These are phyloP conservation scores for Dianthus caryophyllus DNA, from an alignment of 148 eudicot species.

Conservation along the genomic window DNA sequence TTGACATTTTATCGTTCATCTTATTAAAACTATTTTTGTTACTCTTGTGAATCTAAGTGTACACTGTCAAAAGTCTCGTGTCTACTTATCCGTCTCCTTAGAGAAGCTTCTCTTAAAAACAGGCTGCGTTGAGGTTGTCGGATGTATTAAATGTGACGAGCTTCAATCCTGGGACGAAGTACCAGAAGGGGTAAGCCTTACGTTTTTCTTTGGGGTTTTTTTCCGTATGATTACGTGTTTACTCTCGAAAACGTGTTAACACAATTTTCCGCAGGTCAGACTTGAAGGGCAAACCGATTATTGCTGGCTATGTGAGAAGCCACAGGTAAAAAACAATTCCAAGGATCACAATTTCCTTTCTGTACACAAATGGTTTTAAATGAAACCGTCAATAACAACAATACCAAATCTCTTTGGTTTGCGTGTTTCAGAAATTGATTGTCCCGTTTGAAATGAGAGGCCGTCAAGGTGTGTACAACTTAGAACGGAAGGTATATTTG, in stretches of 20 bases:
- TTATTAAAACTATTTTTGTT: not conserved
- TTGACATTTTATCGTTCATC: not conserved
- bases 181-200: slow-evolving; percentile 64
- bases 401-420: not conserved
- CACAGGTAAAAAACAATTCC: slow-evolving; percentile 23
- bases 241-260: not conserved
- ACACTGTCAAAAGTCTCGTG: too few species aligned
- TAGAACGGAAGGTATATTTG: slow-evolving; percentile 62
- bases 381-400: not conserved
- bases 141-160: slow-evolving; percentile 74
- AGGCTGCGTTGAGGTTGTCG: slow-evolving; percentile 93
- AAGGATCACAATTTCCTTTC: not conserved
- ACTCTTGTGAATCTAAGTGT: not conserved
- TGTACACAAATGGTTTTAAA: not conserved
- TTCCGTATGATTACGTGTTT: not conserved
- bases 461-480: slow-evolving; percentile 61
- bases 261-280: slow-evolving; percentile 24
- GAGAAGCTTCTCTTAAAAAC: slow-evolving; percentile 16
- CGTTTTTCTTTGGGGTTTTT: not conserved
- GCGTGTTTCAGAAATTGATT: slow-evolving; percentile 41
- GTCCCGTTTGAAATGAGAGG: slow-evolving; percentile 82
- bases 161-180: slow-evolving; percentile 71
- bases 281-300: slow-evolving; percentile 32
- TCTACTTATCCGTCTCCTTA: slow-evolving; percentile 3
- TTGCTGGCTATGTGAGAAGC: slow-evolving; percentile 41